Evolutionary conservation across 345 rosid genomes (phyloP).

Genomic region (Rhizophora mangle): DNA sequence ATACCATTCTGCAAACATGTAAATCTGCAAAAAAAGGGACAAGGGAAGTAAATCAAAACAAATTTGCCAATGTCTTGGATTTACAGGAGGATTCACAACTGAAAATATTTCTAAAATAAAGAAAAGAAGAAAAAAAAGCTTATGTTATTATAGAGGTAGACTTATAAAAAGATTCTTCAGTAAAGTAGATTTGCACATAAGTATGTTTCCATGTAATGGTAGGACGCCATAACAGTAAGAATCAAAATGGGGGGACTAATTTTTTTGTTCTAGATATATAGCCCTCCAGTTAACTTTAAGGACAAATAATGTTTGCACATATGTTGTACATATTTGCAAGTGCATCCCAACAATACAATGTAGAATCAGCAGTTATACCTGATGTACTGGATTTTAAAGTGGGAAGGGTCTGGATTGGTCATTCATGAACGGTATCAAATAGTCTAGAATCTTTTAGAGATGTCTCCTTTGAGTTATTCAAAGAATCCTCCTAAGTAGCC

Average conservation of each 20-base stretch:
- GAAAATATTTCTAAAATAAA: not conserved
- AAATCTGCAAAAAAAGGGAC: constrained; percentile 49
- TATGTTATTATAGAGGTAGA: too few relatives aligned
- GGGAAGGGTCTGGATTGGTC: too few relatives aligned
- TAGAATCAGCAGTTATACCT: not conserved
- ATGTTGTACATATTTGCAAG: not conserved
- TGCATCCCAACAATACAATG: not conserved
- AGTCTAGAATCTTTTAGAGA: too few relatives aligned
- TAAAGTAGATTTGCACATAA: too few relatives aligned
- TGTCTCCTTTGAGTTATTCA: too few relatives aligned
- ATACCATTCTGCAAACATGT: constrained; percentile 99
- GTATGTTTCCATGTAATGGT: too few relatives aligned
- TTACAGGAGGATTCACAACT: not conserved
- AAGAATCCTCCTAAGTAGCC: too few relatives aligned
- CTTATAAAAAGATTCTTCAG: too few relatives aligned
- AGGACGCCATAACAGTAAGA: too few relatives aligned
- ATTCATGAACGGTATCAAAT: too few relatives aligned
- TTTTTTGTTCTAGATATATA: not conserved
- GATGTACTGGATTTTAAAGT: not conserved
- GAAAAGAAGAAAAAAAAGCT: too few relatives aligned
- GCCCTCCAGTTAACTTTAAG: not conserved
- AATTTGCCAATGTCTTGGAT: not conserved
- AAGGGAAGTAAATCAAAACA: not conserved
- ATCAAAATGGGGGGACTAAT: too few relatives aligned
- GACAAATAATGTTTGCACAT: not conserved